Base-by-base conservation (phyloP, 306 rosid species). In the Carpinus viminea region DNA sequence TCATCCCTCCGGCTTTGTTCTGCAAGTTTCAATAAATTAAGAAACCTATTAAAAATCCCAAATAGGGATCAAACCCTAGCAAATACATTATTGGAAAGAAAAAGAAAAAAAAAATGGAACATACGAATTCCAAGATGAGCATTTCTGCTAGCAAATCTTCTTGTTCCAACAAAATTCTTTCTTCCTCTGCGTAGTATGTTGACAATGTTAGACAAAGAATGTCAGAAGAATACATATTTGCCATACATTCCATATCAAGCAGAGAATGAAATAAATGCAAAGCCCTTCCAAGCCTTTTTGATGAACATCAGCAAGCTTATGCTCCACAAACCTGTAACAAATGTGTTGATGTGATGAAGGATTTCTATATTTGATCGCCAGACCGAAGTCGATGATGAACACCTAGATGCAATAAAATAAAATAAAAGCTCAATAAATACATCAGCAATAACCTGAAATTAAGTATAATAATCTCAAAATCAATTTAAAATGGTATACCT, bases 1-100 rank as follows among this genome's bases (percentile, higher is more conserved):
- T 59, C 65, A 11, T 59, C 65, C 65, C 65, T 59, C 28, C 65
- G 28, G 65, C 65, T 59, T 59, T 59, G 36, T 59, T 59, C 65
- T 59, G 10, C 18, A 31, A 11, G 26, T 57, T 38, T 38, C 10
- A 10, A 9, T 12, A 59, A 3, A 59, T 41, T 41, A 41, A 41
- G 12, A 24, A 24, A 59, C 65, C 3, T 24, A 12, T 8, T 59
- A 12, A 59, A 59, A 59, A 12, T 28, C 13, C 31, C 65, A 59
- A 59, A 4, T 24, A 1, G 36, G 65, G 65, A 59, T 24, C 36
- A 20, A 59, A 11, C 15, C 17, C 6, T 59, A 24, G 34, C 65
- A 59, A 59, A 59, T 8, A 24, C 65, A 9, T 6, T 1, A 51
- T 51, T 51, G n/a, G 16, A 3, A 59, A 28, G 65, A 24, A 57